Percentiles rank a stretch among this genome's conserved stretches.
Evolutionary conservation across 441 rosid species (phyloP).

Genomic region (Aleurites moluccanus): DNA sequence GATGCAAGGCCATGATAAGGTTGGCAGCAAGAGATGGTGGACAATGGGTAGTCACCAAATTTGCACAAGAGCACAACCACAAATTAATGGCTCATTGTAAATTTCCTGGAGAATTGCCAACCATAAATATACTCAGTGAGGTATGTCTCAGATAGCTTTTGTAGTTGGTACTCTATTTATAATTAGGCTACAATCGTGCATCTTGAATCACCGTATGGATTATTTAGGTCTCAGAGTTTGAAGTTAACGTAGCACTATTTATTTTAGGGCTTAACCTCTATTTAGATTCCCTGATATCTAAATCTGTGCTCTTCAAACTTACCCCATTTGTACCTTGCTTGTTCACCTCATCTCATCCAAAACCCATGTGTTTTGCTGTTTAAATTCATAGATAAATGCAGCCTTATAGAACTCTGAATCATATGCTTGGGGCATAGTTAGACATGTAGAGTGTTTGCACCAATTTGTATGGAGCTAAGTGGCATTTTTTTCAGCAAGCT

Average conservation of each 20-base stretch:
- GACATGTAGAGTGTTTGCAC: neutral
- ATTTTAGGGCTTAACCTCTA: neutral
- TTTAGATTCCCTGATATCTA: slow-evolving; percentile 2
- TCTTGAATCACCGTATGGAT: neutral
- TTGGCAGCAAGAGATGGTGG: slow-evolving; percentile 41
- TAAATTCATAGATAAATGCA: neutral
- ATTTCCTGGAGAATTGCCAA: slow-evolving; percentile 41
- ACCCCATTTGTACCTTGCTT: neutral
- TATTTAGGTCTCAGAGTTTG: neutral
- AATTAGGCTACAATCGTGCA: neutral
- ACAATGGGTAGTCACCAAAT: slow-evolving; percentile 42
- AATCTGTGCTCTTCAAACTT: neutral
- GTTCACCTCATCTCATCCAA: neutral
- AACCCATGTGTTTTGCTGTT: neutral
- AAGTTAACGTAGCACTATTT: neutral
- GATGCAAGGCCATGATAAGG: slow-evolving; percentile 46
- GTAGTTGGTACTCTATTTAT: neutral
- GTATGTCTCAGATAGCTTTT: slow-evolving; percentile 22
- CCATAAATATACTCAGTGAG: slow-evolving; percentile 40
- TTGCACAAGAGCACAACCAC: slow-evolving; percentile 42
- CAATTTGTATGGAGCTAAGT: neutral
- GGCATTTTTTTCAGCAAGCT: neutral
- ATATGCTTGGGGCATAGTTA: neutral
- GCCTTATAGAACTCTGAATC: neutral
- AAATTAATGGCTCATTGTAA: slow-evolving; percentile 32